Evolutionary conservation across 2,329 filamentous ascomycete genomes (phyloP), one percentile per base, ranked within the genome.

Genomic region (Monosporascus sp.): DNA sequence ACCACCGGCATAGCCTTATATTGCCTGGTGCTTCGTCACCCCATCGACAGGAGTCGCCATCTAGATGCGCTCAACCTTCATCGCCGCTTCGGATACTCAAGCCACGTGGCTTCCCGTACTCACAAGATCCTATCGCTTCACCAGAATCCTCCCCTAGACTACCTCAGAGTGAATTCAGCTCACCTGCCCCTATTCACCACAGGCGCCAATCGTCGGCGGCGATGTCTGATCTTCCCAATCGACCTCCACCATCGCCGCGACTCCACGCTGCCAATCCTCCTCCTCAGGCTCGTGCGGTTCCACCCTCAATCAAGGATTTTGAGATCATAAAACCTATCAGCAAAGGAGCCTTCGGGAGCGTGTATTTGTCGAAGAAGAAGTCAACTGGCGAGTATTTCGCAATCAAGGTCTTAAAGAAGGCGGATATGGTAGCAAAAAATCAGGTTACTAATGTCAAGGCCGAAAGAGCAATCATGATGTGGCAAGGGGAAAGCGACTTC

Each of bases 351-450:
- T 99, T 99, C 70, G 94, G 94, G 5, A 97, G 94, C 68, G 94
- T 99, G 7, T 99, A 99, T 67, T 75, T 99, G 35, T 93, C 94
- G 1, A 99, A 97, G 75, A 99, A 99, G 79, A 97, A 97, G 71
- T 94, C 91, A 0, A 99, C 95, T 0, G 93, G 92, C 46, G 94
- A 99, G 65, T 99, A 99, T 70, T 99, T 93, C 69, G 94, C 94
- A 9, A 97, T 99, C 75, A 99, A 99, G 68, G 94, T 97, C 1
- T 72, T 99, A 55, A 97, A 97, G 69, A 99, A 99, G 73, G 92
- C 94, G n/a, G 94, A 99, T 76, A 99, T 99, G 94, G 91, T 99
- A 58, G 94, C 94, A 57, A 99, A 99, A 73, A 99, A 99, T 69
- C 94, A 99, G 69, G 92, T 99, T 62, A 96, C 94, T 61, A 99